A percentile compares a stretch with the other conserved stretches of the same genome.
Evolutionary conservation across 192 early-diverging fungal genomes (phyloP).

Genomic region (Umbelopsis ramanniana): DNA sequence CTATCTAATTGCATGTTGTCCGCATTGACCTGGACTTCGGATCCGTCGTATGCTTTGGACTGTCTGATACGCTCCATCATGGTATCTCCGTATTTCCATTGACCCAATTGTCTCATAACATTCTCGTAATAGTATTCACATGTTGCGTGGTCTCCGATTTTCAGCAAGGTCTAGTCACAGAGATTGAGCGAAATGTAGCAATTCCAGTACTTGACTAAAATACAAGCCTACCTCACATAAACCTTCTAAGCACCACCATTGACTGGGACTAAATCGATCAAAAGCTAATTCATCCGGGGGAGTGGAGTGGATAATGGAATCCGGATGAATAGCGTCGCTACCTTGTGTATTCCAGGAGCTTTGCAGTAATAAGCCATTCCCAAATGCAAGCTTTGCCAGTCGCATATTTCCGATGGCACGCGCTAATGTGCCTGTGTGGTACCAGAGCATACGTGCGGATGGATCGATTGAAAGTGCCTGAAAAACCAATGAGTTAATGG

Average conservation of each 20-base stretch:
- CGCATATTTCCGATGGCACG: conserved; percentile 14
- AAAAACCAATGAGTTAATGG: background rate
- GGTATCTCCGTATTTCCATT: background rate
- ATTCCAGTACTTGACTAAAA: background rate
- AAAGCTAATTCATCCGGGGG: background rate
- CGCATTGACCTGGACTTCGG: background rate
- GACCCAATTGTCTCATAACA: conserved; percentile 24
- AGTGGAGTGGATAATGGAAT: conserved; percentile 13
- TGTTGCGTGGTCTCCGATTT: conserved; percentile 47
- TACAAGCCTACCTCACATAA: conserved; percentile 31
- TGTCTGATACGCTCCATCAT: background rate
- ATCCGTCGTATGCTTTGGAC: background rate
- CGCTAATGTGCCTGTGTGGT: conserved; percentile 35
- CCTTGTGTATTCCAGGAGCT: conserved; percentile 18
- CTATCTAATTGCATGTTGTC: background rate
- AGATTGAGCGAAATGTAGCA: background rate
- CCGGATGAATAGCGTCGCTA: conserved; percentile 12
- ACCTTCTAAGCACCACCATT: conserved; percentile 40
- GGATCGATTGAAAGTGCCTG: conserved; percentile 39
- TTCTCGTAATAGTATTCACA: conserved; percentile 43
- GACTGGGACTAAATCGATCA: conserved; percentile 26
- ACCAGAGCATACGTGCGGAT: conserved; percentile 37
- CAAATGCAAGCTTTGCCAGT: conserved; percentile 38
- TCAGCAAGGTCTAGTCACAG: conserved; percentile 40
- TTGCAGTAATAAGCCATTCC: conserved; percentile 27